Evolutionary conservation across 2,329 filamentous ascomycete genomes (phyloP).

Genomic region (Pseudogymnoascus sp.): DNA sequence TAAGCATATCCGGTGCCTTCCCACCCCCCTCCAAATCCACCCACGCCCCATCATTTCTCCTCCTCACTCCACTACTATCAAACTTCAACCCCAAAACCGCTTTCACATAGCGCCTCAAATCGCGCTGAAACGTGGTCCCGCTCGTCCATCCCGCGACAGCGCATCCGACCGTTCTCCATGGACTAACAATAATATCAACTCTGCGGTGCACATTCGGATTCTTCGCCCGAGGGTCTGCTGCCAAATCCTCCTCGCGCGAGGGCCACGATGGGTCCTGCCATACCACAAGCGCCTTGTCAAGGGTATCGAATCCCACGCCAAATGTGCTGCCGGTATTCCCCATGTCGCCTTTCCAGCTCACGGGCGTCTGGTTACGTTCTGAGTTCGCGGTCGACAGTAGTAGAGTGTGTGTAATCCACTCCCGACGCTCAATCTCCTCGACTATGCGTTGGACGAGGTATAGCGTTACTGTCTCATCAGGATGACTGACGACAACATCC

Average conservation of each 20-base stretch:
- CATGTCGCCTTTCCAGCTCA: slow-evolving; percentile 43
- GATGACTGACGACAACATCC: slow-evolving; percentile 77
- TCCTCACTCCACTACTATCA: slow-evolving; percentile 78
- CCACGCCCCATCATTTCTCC: slow-evolving; percentile 54
- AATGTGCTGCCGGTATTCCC: slow-evolving; percentile 26
- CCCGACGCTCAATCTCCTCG: slow-evolving; percentile 55
- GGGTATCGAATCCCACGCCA: slow-evolving; percentile 67
- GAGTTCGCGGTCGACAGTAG: slow-evolving; percentile 61
- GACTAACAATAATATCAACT: slow-evolving; percentile 85
- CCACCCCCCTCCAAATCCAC: slow-evolving; percentile 58
- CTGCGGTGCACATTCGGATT: slow-evolving; percentile 72
- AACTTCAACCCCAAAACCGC: slow-evolving; percentile 69
- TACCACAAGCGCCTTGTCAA: slow-evolving; percentile 88
- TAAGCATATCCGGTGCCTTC: slow-evolving; percentile 49
- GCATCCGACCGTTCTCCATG: slow-evolving; percentile 83
- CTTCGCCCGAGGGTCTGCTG: slow-evolving; percentile 30
- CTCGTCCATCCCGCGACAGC: slow-evolving; percentile 84
- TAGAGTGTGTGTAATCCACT: slow-evolving; percentile 76
- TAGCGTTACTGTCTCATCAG: slow-evolving; percentile 57
- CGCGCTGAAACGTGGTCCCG: slow-evolving; percentile 82
- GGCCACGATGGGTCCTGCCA: slow-evolving; percentile 66
- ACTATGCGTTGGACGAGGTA: slow-evolving; percentile 69
- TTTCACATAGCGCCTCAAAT: slow-evolving; percentile 73
- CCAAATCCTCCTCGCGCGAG: slow-evolving; percentile 28
- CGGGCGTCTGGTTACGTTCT: slow-evolving; percentile 57